Percentiles rank a stretch among this genome's conserved stretches.
These are phyloP conservation scores for Microstroma glucosiphilum DNA, from an alignment of 1,284 basidiomycete species.

Conservation along the genomic window DNA sequence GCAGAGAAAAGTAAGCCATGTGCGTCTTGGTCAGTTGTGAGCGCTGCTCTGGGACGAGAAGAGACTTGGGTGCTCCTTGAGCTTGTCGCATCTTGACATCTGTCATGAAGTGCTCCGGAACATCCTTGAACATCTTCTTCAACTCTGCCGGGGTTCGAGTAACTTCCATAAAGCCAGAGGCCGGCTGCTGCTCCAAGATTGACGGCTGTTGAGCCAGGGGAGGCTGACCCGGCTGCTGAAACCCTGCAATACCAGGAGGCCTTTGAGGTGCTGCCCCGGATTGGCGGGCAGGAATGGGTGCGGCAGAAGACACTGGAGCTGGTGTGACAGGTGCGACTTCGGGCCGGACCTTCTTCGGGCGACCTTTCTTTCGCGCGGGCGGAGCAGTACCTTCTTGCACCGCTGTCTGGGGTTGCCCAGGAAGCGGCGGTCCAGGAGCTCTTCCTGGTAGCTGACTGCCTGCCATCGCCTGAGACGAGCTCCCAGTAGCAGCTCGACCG, in stretches of 20 bases:
- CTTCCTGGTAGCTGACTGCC: too few species aligned
- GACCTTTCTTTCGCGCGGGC: too few species aligned
- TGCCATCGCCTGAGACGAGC: too few species aligned
- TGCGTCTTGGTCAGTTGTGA: conserved; percentile 2
- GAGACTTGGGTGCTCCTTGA: background rate
- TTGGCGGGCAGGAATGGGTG: background rate
- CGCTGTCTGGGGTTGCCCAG: too few species aligned
- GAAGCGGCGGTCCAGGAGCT: too few species aligned
- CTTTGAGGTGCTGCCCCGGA: background rate
- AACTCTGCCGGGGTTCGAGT: background rate
- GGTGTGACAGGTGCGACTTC: too few species aligned
- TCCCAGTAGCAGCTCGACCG: too few species aligned
- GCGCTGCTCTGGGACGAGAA: background rate
- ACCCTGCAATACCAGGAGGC: background rate
- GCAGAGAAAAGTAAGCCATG: conserved; percentile 6
- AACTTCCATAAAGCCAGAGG: background rate
- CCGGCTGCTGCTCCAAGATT: background rate
- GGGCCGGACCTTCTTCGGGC: too few species aligned
- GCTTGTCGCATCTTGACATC: background rate
- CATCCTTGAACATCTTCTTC: background rate
- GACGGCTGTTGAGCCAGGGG: conserved; percentile 3
- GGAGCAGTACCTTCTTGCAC: too few species aligned
- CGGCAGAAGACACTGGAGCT: too few species aligned
- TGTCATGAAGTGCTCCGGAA: background rate
- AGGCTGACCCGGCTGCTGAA: background rate